Percentiles rank a stretch among this genome's conserved stretches.
Evolutionary conservation across 2,329 filamentous ascomycete genomes (phyloP).

Genomic region (Ophiostoma ulmi): DNA sequence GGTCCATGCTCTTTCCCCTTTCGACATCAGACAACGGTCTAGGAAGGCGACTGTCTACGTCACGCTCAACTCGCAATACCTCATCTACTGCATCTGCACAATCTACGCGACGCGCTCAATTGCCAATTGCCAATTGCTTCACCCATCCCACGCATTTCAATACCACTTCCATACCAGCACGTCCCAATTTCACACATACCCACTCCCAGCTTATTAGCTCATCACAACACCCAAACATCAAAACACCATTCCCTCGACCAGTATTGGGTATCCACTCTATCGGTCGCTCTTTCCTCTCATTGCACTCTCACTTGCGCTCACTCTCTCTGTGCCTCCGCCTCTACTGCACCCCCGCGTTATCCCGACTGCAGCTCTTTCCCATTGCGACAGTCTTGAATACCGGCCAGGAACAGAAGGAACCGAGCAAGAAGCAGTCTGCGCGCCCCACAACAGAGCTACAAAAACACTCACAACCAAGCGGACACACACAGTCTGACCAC

Average conservation of each 20-base stretch:
- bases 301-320: not conserved
- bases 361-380: conserved; percentile 20
- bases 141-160: conserved; percentile 12
- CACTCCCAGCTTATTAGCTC: conserved; percentile 25
- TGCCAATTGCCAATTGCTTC: not conserved
- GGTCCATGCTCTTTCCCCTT: conserved; percentile 11
- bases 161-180: conserved; percentile 21
- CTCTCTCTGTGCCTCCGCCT: not conserved
- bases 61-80: not conserved
- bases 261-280: not conserved
- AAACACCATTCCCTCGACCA: conserved; percentile 20
- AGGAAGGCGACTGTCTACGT: not conserved
- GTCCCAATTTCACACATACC: conserved; percentile 26
- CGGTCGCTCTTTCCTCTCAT: conserved; percentile 15
- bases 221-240: conserved; percentile 22
- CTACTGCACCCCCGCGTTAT: conserved; percentile 25
- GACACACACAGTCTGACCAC: not conserved
- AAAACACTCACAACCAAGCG: conserved; percentile 14
- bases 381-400: not conserved
- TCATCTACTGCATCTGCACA: not conserved
- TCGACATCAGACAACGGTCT: not conserved
- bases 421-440: not conserved
- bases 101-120: not conserved
- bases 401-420: not conserved
- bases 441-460: not conserved